Conservation (phyloP, 2,329 filamentous ascomycete genomes). For the Fulvia fulva region DNA sequence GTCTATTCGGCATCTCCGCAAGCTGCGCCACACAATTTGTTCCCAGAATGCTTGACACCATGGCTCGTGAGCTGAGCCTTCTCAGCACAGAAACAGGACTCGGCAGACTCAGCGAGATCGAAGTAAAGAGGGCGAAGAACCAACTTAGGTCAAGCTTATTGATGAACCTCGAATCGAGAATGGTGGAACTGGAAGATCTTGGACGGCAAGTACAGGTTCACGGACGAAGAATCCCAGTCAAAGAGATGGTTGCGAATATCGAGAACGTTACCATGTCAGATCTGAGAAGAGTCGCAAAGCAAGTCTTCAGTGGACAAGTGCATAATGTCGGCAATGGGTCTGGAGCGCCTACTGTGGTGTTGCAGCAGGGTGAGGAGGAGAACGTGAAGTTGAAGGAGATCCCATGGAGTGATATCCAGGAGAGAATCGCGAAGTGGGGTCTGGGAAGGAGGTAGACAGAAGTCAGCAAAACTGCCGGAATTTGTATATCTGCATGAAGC, state of each 20-base stretch:
- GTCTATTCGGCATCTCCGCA: constrained; percentile 89
- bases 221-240: constrained; percentile 82
- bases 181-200: constrained; percentile 96
- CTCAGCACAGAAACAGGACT: constrained; percentile 74
- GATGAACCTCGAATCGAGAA: constrained; percentile 95
- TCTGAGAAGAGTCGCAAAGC: constrained; percentile 72
- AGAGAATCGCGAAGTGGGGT: constrained; percentile 77
- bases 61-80: constrained; percentile 82
- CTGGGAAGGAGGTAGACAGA: constrained; percentile 54
- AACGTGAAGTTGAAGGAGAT: constrained; percentile 65
- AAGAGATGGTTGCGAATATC: constrained; percentile 88
- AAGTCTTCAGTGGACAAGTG: constrained; percentile 73
- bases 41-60: constrained; percentile 83
- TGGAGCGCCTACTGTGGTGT: constrained; percentile 86
- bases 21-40: constrained; percentile 77
- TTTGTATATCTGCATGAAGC: neutral
- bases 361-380: constrained; percentile 82
- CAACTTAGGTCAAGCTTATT: constrained; percentile 84
- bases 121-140: constrained; percentile 94
- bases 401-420: constrained; percentile 85
- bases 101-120: constrained; percentile 64
- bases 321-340: constrained; percentile 72
- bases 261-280: constrained; percentile 76
- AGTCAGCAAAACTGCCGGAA: no score
- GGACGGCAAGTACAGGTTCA: constrained; percentile 96